Percentiles rank a stretch among this genome's conserved stretches.
Evolutionary conservation across 2,329 filamentous ascomycete species (phyloP).

Genomic region (Cladosporium sp.): DNA sequence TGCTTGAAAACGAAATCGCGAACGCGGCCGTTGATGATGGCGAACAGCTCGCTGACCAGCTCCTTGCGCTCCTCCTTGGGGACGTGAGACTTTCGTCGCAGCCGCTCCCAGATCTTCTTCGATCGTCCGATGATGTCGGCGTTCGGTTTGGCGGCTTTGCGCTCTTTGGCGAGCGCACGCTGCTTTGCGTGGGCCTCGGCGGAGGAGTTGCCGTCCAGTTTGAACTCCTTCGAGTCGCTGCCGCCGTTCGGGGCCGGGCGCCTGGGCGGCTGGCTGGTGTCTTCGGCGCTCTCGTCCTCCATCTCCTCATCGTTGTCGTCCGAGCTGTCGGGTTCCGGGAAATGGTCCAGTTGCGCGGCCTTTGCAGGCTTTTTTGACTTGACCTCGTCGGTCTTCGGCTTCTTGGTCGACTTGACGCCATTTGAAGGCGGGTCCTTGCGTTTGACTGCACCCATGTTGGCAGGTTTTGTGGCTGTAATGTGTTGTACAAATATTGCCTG

Average conservation of each 20-base stretch:
- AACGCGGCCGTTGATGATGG: slow-evolving; percentile 84
- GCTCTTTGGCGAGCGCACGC: slow-evolving; percentile 79
- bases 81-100: slow-evolving; percentile 90
- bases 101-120: slow-evolving; percentile 95
- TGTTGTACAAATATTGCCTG: too few relatives aligned
- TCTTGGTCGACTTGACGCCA: slow-evolving; percentile 28
- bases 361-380: slow-evolving; percentile 19
- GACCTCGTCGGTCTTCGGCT: slow-evolving; percentile 36
- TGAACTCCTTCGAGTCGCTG: slow-evolving; percentile 29
- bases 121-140: slow-evolving; percentile 82
- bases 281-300: slow-evolving; percentile 6
- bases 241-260: slow-evolving; percentile 19
- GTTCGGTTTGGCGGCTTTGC: slow-evolving; percentile 88
- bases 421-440: slow-evolving; percentile 33
- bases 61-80: slow-evolving; percentile 82
- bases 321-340: slow-evolving; percentile 23
- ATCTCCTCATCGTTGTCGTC: slow-evolving; percentile 20
- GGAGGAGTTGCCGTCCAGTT: slow-evolving; percentile 60
- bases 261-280: slow-evolving; percentile 3
- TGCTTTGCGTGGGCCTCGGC: slow-evolving; percentile 92
- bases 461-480: background rate
- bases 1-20: slow-evolving; percentile 98
- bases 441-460: slow-evolving; percentile 35
- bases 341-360: slow-evolving; percentile 15
- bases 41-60: slow-evolving; percentile 84